Conservation (phyloP, 2,329 filamentous ascomycete species). For the Beauveria sp. region DNA sequence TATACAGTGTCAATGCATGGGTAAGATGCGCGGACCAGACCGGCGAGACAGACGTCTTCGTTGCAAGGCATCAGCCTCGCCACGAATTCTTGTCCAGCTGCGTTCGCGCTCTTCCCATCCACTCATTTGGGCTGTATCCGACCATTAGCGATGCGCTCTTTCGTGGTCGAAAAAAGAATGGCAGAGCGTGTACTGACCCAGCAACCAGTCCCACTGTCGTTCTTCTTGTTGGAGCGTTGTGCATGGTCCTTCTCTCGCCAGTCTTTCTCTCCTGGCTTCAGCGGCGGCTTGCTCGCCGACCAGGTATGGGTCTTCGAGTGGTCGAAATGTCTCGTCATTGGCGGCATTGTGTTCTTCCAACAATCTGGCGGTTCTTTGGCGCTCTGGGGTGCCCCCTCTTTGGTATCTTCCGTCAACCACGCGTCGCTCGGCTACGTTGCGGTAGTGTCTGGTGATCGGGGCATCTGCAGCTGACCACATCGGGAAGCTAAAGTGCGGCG, state of each 20-base stretch:
- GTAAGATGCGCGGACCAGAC: conserved; percentile 7
- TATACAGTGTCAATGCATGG: neutral
- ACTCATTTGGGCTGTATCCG: conserved; percentile 39
- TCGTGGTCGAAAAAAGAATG: neutral
- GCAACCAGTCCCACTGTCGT: conserved; percentile 52
- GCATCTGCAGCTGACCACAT: conserved; percentile 49
- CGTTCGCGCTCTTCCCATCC: conserved; percentile 43
- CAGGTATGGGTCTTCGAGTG: conserved; percentile 59
- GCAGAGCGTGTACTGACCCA: conserved; percentile 35
- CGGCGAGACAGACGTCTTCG: conserved; percentile 12
- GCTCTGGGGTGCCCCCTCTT: conserved; percentile 15
- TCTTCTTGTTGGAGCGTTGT: conserved; percentile 51
- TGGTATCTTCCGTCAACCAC: conserved; percentile 36
- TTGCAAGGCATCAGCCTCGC: conserved; percentile 24
- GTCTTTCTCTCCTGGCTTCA: conserved; percentile 46
- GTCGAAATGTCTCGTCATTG: conserved; percentile 28
- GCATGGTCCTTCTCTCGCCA: conserved; percentile 47
- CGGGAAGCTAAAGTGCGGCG: conserved; percentile 49
- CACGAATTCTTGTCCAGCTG: conserved; percentile 37
- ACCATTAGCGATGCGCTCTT: conserved; percentile 14
- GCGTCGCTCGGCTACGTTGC: conserved; percentile 56
- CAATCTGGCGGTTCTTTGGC: neutral
- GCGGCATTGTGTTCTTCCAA: neutral
- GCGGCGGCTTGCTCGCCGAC: conserved; percentile 59
- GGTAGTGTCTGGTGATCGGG: conserved; percentile 52